Evolutionary conservation across 192 early-diverging fungal species (phyloP).

Genomic region (Linnemannia hyalina): DNA sequence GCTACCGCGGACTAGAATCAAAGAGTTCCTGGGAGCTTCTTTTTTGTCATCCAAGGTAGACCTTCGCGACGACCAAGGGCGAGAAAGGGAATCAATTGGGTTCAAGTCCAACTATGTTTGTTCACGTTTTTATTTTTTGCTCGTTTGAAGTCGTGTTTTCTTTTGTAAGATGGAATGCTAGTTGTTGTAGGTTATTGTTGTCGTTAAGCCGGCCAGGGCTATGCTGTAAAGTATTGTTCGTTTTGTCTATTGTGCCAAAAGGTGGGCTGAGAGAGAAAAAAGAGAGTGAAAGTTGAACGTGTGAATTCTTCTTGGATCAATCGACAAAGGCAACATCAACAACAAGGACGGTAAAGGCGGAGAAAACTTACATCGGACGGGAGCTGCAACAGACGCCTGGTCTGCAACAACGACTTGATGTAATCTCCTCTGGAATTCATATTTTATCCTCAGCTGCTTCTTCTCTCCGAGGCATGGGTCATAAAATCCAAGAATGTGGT

Average conservation of each 20-base stretch:
- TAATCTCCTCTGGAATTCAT: conserved; percentile 82
- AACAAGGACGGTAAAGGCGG: background rate
- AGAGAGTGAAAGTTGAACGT: background rate
- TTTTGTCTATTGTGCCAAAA: conserved; percentile 47
- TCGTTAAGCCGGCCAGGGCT: background rate
- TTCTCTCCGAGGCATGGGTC: conserved; percentile 92
- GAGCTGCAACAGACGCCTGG: conserved; percentile 81
- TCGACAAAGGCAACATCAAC: background rate
- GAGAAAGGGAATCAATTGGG: background rate
- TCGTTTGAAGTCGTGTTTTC: background rate
- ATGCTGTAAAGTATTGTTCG: background rate
- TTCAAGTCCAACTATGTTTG: background rate
- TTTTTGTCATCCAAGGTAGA: no score
- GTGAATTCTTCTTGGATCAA: background rate
- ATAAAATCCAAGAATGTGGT: conserved; percentile 93
- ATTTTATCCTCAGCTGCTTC: conserved; percentile 89
- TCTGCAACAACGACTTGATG: conserved; percentile 90
- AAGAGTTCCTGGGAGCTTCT: background rate
- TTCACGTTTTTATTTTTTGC: background rate
- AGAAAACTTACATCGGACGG: conserved; percentile 73
- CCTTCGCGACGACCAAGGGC: background rate
- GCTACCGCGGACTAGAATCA: background rate
- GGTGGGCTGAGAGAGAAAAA: conserved; percentile 27
- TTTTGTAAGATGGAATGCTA: background rate
- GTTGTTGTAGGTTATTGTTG: background rate